Evolutionary conservation across 1,284 basidiomycete species (phyloP), one percentile per base, ranked within the genome.

Genomic region (Cryptococcus floricola): DNA sequence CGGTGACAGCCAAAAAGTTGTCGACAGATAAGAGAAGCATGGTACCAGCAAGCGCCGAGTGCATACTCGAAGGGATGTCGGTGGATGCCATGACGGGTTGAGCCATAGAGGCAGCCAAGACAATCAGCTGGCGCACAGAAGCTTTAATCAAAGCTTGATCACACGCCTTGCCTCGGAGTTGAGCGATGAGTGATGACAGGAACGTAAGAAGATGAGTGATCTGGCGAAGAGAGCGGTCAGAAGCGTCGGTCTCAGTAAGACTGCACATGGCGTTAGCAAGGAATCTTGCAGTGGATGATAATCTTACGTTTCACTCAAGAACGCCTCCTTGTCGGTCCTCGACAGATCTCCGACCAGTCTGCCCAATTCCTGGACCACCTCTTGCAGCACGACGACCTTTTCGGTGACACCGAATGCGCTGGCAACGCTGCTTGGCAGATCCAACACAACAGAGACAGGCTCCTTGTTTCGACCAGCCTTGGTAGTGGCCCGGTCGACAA

Each of bases 401-500:
- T 84, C 66, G 2, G 78, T 86, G 10, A 94, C 78, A 25, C 83
- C 76, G 52, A 94, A 80, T 0, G 85, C 82, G 27, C 73, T 77
- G 31, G 80, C 80, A 2, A 83, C 79, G 49, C 89, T 87, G 31
- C 84, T 81, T 1, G 80, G 66, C 48, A 81, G 81, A 71, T 91
- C 88, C 51, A 86, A 52, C 28, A 54, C 48, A 83, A 81, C 39
- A 87, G 47, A 53, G 5, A 59, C 57, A 18, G 50, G 39, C n/a
- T 60, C 62, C 25, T 25, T 51, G 37, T 52, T 59, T 53, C 59
- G 52, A 23, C 68, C 69, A 43, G 60, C 81, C 50, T 87, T 86
- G 67, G 85, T 87, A 5, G 85, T 82, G 2, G 82, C 80, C 60
- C 88, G 89, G 67, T 95, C 91, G 1, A 93, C 81, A 12, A 98